Evolutionary conservation across 2,329 filamentous ascomycete species (phyloP).

Genomic region (Esteya vermicola): DNA sequence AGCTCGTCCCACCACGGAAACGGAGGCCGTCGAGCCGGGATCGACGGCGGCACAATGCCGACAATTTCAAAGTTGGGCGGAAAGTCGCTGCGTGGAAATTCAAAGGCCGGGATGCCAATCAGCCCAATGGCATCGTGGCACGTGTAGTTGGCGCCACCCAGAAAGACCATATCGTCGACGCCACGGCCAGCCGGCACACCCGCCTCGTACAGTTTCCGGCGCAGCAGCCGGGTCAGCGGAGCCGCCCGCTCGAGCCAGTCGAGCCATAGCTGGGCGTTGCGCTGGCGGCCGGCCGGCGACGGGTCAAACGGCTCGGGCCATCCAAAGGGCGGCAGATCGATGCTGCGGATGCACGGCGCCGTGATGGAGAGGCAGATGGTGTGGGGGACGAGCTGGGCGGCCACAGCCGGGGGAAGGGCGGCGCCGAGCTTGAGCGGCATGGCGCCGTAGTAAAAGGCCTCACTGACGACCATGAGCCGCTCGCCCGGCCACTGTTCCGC

Average conservation of each 20-base stretch:
- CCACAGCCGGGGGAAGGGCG: conserved; percentile 11
- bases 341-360: conserved; percentile 20
- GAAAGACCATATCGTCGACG: conserved; percentile 10
- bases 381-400: conserved; percentile 8
- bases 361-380: conserved; percentile 22
- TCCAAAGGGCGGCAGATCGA: conserved; percentile 20
- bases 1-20: conserved; percentile 22
- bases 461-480: conserved; percentile 17
- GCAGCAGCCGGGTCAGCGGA: conserved; percentile 15
- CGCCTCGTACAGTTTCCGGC: conserved; percentile 14
- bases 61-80: conserved; percentile 19
- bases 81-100: conserved; percentile 23
- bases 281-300: conserved; percentile 13
- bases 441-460: conserved; percentile 22
- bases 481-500: conserved; percentile 9
- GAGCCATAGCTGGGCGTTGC: conserved; percentile 16
- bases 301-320: conserved; percentile 17
- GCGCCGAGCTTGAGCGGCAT: conserved; percentile 20
- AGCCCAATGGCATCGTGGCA: conserved; percentile 21
- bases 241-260: conserved; percentile 14
- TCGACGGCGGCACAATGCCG: conserved; percentile 17
- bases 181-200: conserved; percentile 12
- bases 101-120: conserved; percentile 21
- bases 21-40: not conserved
- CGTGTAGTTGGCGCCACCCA: conserved; percentile 21